A percentile compares a stretch with the other conserved stretches of the same genome.
phyloP scores from a whole-genome alignment of 2,329 filamentous ascomycete genomes.

The Xylaria sp. region DNA sequence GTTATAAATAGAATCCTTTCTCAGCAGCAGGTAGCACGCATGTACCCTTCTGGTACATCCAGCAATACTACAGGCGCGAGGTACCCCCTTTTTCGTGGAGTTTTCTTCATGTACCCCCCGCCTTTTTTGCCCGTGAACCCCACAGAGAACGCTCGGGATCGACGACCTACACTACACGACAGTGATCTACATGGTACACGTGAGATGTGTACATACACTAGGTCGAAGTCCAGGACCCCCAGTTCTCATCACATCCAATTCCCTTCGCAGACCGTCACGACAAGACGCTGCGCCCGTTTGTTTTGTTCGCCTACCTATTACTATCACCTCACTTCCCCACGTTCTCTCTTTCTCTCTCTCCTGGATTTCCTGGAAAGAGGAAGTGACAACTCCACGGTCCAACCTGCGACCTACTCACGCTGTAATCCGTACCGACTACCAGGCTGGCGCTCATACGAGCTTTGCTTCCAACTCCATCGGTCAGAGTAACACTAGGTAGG shows the following conservation, averaged over 20 bases:
- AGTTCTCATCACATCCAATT: neutral
- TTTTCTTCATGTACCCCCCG: neutral
- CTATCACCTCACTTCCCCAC: too few species aligned
- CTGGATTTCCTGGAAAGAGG: neutral
- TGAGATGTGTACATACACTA: neutral
- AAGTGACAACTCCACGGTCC: neutral
- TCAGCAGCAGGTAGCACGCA: neutral
- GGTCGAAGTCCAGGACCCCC: neutral
- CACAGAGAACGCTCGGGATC: neutral
- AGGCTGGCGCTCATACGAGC: constrained; percentile 1
- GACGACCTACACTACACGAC: neutral
- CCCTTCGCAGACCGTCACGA: neutral
- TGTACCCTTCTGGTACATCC: neutral
- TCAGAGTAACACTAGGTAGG: neutral
- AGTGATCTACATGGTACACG: neutral
- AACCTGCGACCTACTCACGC: neutral
- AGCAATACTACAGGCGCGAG: neutral
- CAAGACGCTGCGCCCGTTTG: neutral
- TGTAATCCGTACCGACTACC: neutral
- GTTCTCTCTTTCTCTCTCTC: neutral
- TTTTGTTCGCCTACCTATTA: too few species aligned
- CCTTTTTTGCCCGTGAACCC: neutral
- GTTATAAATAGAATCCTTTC: neutral
- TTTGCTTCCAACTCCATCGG: neutral
- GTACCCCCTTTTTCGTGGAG: neutral